Percentiles rank a stretch among this genome's conserved stretches.
These are phyloP conservation scores for Acanthamoeba royreba DNA, from an alignment of 208 protist genomes.

Conservation along the genomic window DNA sequence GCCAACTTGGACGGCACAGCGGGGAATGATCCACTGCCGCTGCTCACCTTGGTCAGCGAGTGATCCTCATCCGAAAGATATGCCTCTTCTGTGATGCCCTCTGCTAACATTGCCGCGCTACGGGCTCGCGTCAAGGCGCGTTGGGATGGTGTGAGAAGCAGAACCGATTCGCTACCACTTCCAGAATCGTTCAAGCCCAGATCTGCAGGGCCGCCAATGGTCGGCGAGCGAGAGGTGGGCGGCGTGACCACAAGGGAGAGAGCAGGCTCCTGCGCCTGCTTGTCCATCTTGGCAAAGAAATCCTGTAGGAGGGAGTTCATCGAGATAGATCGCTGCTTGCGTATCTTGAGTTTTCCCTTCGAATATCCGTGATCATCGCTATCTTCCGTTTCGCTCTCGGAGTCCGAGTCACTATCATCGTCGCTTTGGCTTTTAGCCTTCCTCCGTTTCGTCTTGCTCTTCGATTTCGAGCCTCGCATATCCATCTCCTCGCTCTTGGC, in stretches of 20 bases:
- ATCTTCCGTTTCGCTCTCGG: not conserved
- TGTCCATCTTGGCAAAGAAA: constrained; percentile 5
- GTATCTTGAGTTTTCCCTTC: not conserved
- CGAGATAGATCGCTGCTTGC: not conserved
- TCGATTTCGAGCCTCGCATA: not conserved
- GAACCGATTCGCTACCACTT: no score
- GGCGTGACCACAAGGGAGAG: not conserved
- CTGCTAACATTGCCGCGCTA: not conserved
- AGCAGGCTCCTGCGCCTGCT: not conserved
- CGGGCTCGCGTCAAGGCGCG: not conserved
- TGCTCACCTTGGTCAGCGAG: not conserved
- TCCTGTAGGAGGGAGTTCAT: constrained; percentile 9
- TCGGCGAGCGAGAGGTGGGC: not conserved
- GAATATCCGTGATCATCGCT: not conserved
- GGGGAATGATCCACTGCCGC: not conserved
- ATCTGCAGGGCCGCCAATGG: not conserved
- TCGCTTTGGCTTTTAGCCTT: not conserved
- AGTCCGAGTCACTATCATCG: not conserved
- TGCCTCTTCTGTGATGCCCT: no score
- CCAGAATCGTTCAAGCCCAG: not conserved
- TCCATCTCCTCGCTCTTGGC: not conserved
- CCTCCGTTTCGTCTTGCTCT: not conserved
- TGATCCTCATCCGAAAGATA: no score
- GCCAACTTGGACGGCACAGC: no score
- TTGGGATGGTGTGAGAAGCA: no score